Base-by-base conservation (phyloP, 768 basidiomycete species). In the Amanita subjunquillea region DNA sequence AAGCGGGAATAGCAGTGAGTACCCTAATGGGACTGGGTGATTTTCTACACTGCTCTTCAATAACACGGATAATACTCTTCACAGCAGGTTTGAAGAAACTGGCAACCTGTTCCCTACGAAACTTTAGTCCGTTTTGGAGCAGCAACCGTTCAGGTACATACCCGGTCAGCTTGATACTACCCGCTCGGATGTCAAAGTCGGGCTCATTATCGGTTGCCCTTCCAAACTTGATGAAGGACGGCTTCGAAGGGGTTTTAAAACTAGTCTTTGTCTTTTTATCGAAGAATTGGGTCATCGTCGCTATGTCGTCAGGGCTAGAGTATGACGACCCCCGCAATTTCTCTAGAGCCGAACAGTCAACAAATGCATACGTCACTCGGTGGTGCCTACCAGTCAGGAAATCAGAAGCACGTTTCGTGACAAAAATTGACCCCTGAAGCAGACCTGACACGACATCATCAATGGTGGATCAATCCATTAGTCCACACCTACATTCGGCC, bases 141-240 rank as follows among this genome's bases (percentile, higher is more conserved):
- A 2, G 34, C 22, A 32, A 6, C 4, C 36, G 15, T 34, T 10
- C 2, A 20, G 10, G 8, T 15, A 23, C 46, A 2, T 36, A 32
- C 46, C 46, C 46, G 7, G 20, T 36, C 3, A 47, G 27, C 23
- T 36, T 47, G 29, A 47, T 64, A 49, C 73, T 71, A 8, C 78
- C 77, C 25, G 67, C 68, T 22, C 65, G 67, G 55, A 80, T 79
- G 22, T 67, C 65, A 42, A 65, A 67, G 3, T 45, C 50, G 0
- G 54, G 39, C 55, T 78, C 75, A 36, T 67, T 71, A 55, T 77
- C 76, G n/a, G 23, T 34, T 60, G 56, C 6, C 3, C 65, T 64
- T 15, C 77, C 78, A 53, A 80, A 78, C 47, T 67, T 69, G 51
- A 80, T 69, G 56, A 69, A 78, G 32, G 72, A 70, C 1, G 69